phyloP scores from a whole-genome alignment of 129 eudicot genomes.

The Pittosporum tobira region DNA sequence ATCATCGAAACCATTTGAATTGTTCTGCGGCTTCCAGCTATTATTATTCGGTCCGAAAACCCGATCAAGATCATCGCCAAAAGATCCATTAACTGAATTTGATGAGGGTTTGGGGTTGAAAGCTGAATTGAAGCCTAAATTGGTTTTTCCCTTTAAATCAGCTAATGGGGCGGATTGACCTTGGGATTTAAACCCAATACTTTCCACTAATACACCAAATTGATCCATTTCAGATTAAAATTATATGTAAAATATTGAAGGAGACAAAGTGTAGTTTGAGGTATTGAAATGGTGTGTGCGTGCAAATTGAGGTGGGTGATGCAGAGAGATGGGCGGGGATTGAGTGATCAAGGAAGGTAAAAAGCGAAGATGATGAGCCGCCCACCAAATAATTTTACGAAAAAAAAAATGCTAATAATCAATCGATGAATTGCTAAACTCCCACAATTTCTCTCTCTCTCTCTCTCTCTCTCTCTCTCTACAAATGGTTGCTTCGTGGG shows the following conservation, averaged over 20 bases:
- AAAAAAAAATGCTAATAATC: too few relatives aligned
- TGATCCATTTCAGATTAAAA: constrained; percentile 44
- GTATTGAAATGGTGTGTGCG: neutral
- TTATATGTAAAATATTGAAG: neutral
- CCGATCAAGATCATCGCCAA: constrained; percentile 49
- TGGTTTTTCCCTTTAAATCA: constrained; percentile 39
- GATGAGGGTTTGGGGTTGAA: constrained; percentile 15
- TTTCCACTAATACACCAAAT: constrained; percentile 82
- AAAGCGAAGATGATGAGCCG: constrained; percentile 9
- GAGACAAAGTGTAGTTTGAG: neutral
- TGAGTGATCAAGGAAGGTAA: constrained; percentile 13
- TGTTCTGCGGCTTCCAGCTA: constrained; percentile 17
- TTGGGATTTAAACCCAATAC: constrained; percentile 69
- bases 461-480: too few relatives aligned
- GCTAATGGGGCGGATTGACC: constrained; percentile 78
- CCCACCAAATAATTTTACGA: constrained; percentile 4
- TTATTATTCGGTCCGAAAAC: constrained; percentile 34
- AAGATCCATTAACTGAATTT: constrained; percentile 11
- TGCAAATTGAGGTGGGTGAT: neutral
- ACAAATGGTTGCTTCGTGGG: too few relatives aligned
- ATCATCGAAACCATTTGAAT: constrained; percentile 25
- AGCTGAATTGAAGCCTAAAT: constrained; percentile 13
- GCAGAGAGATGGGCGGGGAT: constrained; percentile 1
- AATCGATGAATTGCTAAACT: too few relatives aligned
- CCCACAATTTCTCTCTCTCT: too few relatives aligned